phyloP scores from a whole-genome alignment of 805 yeast species.

The Hanseniaspora mollemarum region DNA sequence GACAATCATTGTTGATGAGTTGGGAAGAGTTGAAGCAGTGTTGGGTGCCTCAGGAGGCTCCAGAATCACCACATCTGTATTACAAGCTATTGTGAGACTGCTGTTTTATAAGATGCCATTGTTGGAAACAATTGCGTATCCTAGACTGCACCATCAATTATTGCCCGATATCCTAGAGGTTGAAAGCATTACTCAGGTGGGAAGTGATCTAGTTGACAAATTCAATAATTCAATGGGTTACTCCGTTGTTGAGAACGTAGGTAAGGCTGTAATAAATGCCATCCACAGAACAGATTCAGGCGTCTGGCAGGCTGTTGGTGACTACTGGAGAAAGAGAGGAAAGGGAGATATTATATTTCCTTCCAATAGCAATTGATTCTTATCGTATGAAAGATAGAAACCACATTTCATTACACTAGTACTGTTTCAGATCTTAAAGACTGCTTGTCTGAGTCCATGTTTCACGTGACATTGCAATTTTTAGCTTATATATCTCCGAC shows the following conservation, averaged over 20 bases:
- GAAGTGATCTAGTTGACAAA: constrained; percentile 30
- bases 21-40: constrained; percentile 46
- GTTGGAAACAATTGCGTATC: constrained; percentile 61
- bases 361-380: too few relatives aligned
- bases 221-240: constrained; percentile 41
- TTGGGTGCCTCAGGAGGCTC: constrained; percentile 96
- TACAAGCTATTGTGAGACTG: constrained; percentile 64
- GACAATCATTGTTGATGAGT: constrained; percentile 44
- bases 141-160: constrained; percentile 82
- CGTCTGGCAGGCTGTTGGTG: constrained; percentile 64
- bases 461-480: too few relatives aligned
- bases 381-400: too few relatives aligned
- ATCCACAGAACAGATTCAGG: constrained; percentile 33
- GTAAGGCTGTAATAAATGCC: constrained; percentile 50
- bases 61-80: constrained; percentile 66
- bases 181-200: constrained; percentile 41
- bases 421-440: too few relatives aligned
- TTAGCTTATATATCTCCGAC: too few relatives aligned
- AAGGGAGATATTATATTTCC: constrained; percentile 21
- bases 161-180: constrained; percentile 57
- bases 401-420: too few relatives aligned
- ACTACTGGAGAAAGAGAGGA: constrained; percentile 82
- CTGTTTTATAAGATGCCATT: constrained; percentile 49
- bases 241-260: constrained; percentile 32
- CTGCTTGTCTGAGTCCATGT: too few relatives aligned